Evolutionary conservation across 805 yeast species (phyloP), one percentile per base, ranked within the genome.

Genomic region (Metschnikowia amazonensis): DNA sequence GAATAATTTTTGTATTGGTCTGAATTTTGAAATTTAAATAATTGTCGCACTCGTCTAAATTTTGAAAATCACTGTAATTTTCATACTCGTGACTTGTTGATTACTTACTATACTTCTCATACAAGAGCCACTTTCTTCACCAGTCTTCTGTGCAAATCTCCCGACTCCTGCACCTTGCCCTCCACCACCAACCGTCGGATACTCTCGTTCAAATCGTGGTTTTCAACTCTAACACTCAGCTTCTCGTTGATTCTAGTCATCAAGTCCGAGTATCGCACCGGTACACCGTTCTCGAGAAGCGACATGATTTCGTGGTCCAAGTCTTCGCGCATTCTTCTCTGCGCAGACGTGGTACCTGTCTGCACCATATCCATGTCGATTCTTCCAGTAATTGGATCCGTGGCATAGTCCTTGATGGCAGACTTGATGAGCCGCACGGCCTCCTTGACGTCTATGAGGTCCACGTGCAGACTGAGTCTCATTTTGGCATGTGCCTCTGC

Each of bases 401-500:
- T 94, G 13, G 99, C 99, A 63, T 94, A 94, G 53, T 94, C 98
- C 64, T 94, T 94, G 53, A 94, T 87, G 11, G 99, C 99, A 3
- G 95, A 80, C 57, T 86, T 82, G 62, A 92, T 94, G 54, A 94
- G 74, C 54, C 99, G 78, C 2, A 90, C 97, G 0, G 98, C 96
- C 63, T 94, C 99, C 49, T 76, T 75, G 5, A 94, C 99, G 64
- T 94, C 99, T 24, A 74, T 75, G 21, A 86, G 72, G 44, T 82
- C 84, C 4, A 94, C 99, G 0, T 57, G 62, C 1, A 74, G 67
- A 1, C 92, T 77, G 25, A 94, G 73, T 57, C 96, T 81, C 96
- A 94, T 87, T 67, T 89, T 90, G 1, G 99, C 99, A 63, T 94
- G 98, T 0, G 98, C 99, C 67, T 94, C 99, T 0, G 95, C 67